Base-by-base conservation (phyloP, 2,329 filamentous ascomycete genomes). In the Verticillium isaacii region DNA sequence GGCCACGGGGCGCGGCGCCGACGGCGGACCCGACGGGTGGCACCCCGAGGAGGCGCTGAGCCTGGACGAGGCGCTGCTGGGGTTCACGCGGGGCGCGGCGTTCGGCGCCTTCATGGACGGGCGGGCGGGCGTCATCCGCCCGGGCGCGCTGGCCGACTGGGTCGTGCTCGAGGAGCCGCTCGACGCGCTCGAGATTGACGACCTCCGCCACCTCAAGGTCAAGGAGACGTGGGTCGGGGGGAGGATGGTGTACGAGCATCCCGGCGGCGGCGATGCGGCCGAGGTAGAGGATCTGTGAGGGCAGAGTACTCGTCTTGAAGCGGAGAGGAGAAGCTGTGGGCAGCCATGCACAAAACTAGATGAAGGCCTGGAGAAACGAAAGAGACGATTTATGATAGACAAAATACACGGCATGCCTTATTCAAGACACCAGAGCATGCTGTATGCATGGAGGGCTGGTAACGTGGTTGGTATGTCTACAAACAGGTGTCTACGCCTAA, bases 141-240 rank as follows among this genome's bases (percentile, higher is more conserved):
- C 77, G n/a, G 87, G 86, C 0, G 85, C 83, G 1, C 85, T 85
- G 70, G 89, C 88, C 0, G 89, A 91, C 71, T 91, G 87, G 88
- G 78, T 91, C 4, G 87, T 91, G n/a, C 72, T 91, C 14, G 87
- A 90, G 65, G 71, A 77, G 63, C 81, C 84, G 55, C 68, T 89
- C 0, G 81, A 83, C 60, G 75, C 68, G 0, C 71, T 83, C 36
- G 75, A 78, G 12, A 63, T 82, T 2, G 85, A 88, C 62, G 77
- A 77, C 14, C 67, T 90, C 60, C 80, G 85, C 29, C 74, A 74
- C 5, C 68, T 88, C 8, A 78, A 73, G 57, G 87, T 91, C 1
- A 78, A 75, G 64, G 88, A 90, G 76, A 91, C 89, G 0, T 91
- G 88, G 88, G 82, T 91, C 39, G 86, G 77, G 2, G 89, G 88